Base-by-base conservation (phyloP, 2,329 filamentous ascomycete species). In the Exophiala bonariae region DNA sequence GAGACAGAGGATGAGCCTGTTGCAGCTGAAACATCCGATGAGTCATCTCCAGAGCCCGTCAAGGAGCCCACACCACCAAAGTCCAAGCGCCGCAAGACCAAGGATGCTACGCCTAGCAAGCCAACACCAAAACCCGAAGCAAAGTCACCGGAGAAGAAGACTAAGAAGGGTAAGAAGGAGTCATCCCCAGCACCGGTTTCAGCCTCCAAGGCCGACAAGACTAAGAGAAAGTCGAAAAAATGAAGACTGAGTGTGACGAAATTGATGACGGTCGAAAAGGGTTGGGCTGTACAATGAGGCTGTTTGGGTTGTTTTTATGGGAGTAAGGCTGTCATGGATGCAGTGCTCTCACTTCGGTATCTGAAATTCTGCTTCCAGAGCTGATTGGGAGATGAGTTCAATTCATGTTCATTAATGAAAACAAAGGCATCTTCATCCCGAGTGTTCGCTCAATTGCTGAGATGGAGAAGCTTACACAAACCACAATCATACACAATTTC, bases 131-230 rank as follows among this genome's bases (percentile, higher is more conserved):
- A 60, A 37, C 60, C 63, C 37, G 66, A 67, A 41, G 49, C 62
- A 11, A 60, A 63, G 34, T 58, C 52, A 3, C 56, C 58, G 2
- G 70, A 67, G 59, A 65, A 66, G 54, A 59, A 57, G 30, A 66
- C 64, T 57, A 76, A 75, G 66, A 76, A 75, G 69, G 66, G 69
- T 54, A 74, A 73, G 69, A 73, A 70, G 56, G 69, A 72, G 52
- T 64, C 54, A 28, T 39, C 45, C 10, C 39, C 53, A 9, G 43
- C 50, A 17, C 50, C 55, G 14, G 47, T 49, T 3, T 52, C 54
- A 28, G 40, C 52, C 4, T 17, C 50, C 26, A 59, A 59, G 51
- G 34, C 35, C 31, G 57, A 59, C 51, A 59, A 59, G 48, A 44
- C 49, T 37, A 37, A 37, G 32, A 55, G 56, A 45, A 58, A 58